Evolutionary conservation across 495 filamentous ascomycete species (phyloP).

Genomic region (Cairneyella variabilis): DNA sequence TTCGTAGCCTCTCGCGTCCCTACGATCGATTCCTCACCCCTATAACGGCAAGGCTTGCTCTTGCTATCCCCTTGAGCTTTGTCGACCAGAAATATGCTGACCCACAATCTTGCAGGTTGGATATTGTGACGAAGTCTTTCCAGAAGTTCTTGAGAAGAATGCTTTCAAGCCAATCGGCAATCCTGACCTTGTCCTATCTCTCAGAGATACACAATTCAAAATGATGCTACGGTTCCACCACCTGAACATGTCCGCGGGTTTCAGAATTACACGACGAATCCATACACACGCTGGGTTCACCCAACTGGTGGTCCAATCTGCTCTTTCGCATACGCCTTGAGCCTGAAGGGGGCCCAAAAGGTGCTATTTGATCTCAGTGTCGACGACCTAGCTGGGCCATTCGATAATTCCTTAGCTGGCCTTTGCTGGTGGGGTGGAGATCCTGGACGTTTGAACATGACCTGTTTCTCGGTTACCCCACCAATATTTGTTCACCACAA

Average conservation of each 20-base stretch:
- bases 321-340: neutral
- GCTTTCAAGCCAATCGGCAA: neutral
- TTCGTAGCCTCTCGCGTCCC: too few relatives aligned
- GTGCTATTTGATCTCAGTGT: neutral
- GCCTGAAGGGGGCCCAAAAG: neutral
- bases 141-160: slow-evolving; percentile 19
- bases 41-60: too few relatives aligned
- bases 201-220: neutral
- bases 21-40: too few relatives aligned
- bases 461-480: neutral
- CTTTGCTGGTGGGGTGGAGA: neutral
- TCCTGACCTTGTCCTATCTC: neutral
- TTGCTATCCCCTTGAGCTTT: too few relatives aligned
- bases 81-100: too few relatives aligned
- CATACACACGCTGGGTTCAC: neutral
- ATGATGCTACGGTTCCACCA: neutral
- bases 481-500: neutral
- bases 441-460: neutral
- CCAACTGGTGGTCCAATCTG: neutral
- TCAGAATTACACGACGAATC: neutral
- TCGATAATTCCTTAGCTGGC: neutral
- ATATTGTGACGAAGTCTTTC: slow-evolving; percentile 30
- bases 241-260: neutral
- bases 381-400: neutral
- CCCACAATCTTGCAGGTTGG: too few relatives aligned